A percentile compares a stretch with the other conserved stretches of the same genome.
phyloP scores from a whole-genome alignment of 2,329 filamentous ascomycete genomes.

The Bipolaris sorokiniana region DNA sequence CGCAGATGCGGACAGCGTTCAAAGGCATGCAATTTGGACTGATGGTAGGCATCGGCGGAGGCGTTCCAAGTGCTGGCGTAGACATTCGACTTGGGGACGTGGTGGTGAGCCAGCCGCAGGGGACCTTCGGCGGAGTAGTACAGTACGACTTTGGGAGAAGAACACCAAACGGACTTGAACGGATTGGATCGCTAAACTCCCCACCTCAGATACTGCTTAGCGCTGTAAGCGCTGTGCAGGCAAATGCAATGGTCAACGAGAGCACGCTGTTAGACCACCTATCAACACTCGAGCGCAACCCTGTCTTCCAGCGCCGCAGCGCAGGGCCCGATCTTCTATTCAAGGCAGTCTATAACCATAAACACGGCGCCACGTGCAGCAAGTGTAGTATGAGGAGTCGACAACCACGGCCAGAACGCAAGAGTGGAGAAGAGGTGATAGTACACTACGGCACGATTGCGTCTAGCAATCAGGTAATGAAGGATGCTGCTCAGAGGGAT shows the following conservation, averaged over 20 bases:
- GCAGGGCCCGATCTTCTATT: constrained; percentile 24
- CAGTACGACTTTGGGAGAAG: constrained; percentile 32
- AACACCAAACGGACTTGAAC: constrained; percentile 19
- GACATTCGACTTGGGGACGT: constrained; percentile 16
- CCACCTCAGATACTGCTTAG: constrained; percentile 15
- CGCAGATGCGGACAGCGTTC: constrained; percentile 38
- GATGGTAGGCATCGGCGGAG: constrained; percentile 52
- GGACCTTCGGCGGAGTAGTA: constrained; percentile 18
- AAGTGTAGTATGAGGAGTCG: constrained; percentile 11
- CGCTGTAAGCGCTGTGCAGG: constrained; percentile 5
- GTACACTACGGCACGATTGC: constrained; percentile 51
- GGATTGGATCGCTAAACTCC: constrained; percentile 11
- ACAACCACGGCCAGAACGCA: constrained; percentile 9
- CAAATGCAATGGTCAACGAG: neutral
- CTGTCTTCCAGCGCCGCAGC: constrained; percentile 14
- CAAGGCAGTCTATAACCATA: constrained; percentile 22
- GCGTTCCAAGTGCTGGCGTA: constrained; percentile 16
- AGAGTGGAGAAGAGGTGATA: constrained; percentile 20
- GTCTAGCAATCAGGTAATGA: constrained; percentile 53
- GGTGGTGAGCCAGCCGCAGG: constrained; percentile 18
- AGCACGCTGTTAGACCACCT: constrained; percentile 4
- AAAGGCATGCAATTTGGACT: constrained; percentile 44
- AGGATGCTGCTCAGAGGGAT: constrained; percentile 49
- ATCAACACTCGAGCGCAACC: constrained; percentile 10
- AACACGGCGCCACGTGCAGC: constrained; percentile 12